Conservation (phyloP, 768 basidiomycete species). For the Lentinula raphanica region DNA sequence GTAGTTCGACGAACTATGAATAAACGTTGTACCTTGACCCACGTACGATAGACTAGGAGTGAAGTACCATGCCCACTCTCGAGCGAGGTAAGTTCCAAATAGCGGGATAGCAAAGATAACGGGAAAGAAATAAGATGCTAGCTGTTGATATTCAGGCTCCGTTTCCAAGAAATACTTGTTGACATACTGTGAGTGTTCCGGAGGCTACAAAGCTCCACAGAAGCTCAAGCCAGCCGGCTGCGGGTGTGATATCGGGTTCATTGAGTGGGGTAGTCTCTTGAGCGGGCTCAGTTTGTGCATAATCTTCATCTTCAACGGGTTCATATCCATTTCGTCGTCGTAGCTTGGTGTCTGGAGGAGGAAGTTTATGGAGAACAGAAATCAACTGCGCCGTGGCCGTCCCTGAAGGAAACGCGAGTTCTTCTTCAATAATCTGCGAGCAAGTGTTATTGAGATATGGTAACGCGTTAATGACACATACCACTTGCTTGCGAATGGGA, state of each 20-base stretch:
- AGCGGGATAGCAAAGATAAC: conserved; percentile 82
- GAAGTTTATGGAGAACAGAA: conserved; percentile 77
- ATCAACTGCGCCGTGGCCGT: conserved; percentile 96
- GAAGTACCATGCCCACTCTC: conserved; percentile 90
- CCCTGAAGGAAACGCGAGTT: conserved; percentile 90
- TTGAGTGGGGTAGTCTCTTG: conserved; percentile 19
- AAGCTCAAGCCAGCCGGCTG: conserved; percentile 72
- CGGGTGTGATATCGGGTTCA: conserved; percentile 18
- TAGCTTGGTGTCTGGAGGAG: conserved; percentile 57
- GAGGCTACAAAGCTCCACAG: conserved; percentile 76
- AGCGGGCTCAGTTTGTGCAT: background rate
- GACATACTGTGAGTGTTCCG: conserved; percentile 66
- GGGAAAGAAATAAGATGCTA: conserved; percentile 86
- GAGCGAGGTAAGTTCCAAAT: conserved; percentile 78
- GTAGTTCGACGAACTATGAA: background rate
- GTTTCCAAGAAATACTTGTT: background rate
- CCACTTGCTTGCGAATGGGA: conserved; percentile 91
- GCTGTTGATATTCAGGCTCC: conserved; percentile 35
- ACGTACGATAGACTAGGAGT: conserved; percentile 89
- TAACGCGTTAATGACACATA: conserved; percentile 29
- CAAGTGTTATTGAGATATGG: background rate
- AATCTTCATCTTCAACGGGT: conserved; percentile 1
- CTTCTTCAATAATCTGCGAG: conserved; percentile 82
- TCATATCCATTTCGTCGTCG: conserved; percentile 54
- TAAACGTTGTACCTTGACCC: conserved; percentile 63